Evolutionary conservation across 768 basidiomycete species (phyloP).

Genomic region (Agaricus sinodeliciosus): DNA sequence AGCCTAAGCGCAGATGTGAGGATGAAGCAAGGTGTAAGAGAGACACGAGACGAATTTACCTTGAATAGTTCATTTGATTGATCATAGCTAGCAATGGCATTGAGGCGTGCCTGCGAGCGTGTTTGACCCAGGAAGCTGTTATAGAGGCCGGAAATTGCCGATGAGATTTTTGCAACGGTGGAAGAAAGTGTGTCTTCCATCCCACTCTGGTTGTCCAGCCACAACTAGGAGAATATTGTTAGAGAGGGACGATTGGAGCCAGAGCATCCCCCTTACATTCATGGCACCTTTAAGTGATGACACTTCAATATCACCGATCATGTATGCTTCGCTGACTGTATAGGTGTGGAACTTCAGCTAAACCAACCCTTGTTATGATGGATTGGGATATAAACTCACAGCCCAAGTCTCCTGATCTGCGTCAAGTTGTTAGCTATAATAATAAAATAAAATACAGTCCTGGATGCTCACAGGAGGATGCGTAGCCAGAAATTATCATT

Average conservation of each 20-base stretch:
- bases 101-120: constrained; percentile 65
- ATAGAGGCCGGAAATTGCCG: constrained; percentile 53
- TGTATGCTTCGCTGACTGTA: constrained; percentile 68
- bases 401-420: constrained; percentile 55
- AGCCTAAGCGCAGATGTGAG: constrained; percentile 33
- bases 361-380: background rate
- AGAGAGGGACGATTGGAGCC: background rate
- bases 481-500: constrained; percentile 66
- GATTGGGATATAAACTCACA: constrained; percentile 35
- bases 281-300: constrained; percentile 52
- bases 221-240: constrained; percentile 35
- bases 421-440: constrained; percentile 17
- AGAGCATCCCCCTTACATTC: constrained; percentile 40
- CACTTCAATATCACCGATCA: constrained; percentile 64
- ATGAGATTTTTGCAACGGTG: constrained; percentile 46
- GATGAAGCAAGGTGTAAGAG: constrained; percentile 3
- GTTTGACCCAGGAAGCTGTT: constrained; percentile 75
- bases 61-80: constrained; percentile 88
- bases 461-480: constrained; percentile 45
- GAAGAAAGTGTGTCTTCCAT: constrained; percentile 55
- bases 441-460: constrained; percentile 8
- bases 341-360: constrained; percentile 9
- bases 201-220: constrained; percentile 60
- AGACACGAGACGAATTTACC: constrained; percentile 23
- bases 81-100: constrained; percentile 84